Conservation (phyloP, 1,139 yeast genomes). For the Taphrina betulina region DNA sequence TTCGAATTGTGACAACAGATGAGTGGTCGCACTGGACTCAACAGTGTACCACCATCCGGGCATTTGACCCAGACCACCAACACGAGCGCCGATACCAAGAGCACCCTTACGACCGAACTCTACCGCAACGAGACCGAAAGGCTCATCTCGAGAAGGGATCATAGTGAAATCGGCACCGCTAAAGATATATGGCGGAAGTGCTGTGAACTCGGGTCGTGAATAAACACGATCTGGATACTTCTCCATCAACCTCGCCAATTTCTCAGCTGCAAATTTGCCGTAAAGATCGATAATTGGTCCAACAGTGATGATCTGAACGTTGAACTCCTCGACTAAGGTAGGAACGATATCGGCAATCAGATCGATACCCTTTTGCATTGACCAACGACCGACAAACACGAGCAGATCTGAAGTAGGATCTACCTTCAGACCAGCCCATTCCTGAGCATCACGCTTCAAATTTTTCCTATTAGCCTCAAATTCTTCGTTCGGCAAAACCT, state of each 20-base stretch:
- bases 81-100: slow-evolving; percentile 36
- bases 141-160: slow-evolving; percentile 36
- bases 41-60: slow-evolving; percentile 37
- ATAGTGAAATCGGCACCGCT: slow-evolving; percentile 35
- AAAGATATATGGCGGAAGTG: slow-evolving; percentile 35
- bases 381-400: slow-evolving; percentile 36
- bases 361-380: slow-evolving; percentile 36
- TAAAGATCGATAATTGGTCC: slow-evolving; percentile 36
- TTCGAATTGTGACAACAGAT: slow-evolving; percentile 34
- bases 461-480: slow-evolving; percentile 32
- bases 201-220: slow-evolving; percentile 35
- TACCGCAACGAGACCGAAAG: slow-evolving; percentile 36
- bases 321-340: slow-evolving; percentile 31
- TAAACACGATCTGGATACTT: slow-evolving; percentile 33
- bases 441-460: slow-evolving; percentile 34
- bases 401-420: slow-evolving; percentile 34
- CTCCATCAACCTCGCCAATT: slow-evolving; percentile 31
- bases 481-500: slow-evolving; percentile 27
- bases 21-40: slow-evolving; percentile 33
- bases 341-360: slow-evolving; percentile 35
- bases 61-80: slow-evolving; percentile 36
- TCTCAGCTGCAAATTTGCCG: slow-evolving; percentile 36
- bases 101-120: slow-evolving; percentile 37
- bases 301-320: slow-evolving; percentile 34
- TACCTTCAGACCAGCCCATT: slow-evolving; percentile 35